A percentile compares a stretch with the other conserved stretches of the same genome.
Evolutionary conservation across 257 asterid genomes (phyloP).

Genomic region (Schizonepeta tenuifolia): DNA sequence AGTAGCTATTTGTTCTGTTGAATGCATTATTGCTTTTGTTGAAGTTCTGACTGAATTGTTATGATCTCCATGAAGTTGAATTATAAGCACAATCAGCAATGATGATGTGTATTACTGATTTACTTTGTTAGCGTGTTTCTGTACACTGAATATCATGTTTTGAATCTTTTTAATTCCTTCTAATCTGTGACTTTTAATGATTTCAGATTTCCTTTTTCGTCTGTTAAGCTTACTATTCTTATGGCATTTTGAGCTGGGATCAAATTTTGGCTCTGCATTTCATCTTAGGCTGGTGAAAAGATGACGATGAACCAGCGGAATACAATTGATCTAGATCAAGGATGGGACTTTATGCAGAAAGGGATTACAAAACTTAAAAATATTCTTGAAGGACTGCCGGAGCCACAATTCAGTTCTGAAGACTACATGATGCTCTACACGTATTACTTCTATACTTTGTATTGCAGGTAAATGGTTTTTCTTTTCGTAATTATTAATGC

Average conservation of each 20-base stretch:
- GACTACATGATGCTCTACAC: constrained; percentile 95
- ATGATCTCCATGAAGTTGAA: constrained; percentile 4
- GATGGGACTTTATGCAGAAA: constrained; percentile 90
- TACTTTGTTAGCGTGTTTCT: constrained; percentile 2
- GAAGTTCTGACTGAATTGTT: not conserved
- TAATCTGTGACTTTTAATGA: constrained; percentile 4
- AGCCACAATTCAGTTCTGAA: constrained; percentile 92
- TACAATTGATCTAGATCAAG: constrained; percentile 82
- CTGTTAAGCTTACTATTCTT: constrained; percentile 1
- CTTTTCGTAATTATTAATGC: not conserved
- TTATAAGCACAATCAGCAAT: constrained; percentile 1
- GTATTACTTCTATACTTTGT: constrained; percentile 44
- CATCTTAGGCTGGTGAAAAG: constrained; percentile 29
- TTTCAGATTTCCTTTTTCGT: constrained; percentile 14
- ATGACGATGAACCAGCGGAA: constrained; percentile 72
- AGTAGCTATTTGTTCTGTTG: not conserved
- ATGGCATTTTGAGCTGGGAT: constrained; percentile 27
- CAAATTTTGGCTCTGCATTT: constrained; percentile 26
- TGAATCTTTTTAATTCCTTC: not conserved
- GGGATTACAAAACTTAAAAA: constrained; percentile 86
- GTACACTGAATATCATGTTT: not conserved
- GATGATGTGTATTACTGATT: not conserved
- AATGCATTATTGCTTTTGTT: not conserved
- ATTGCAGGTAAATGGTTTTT: not conserved
- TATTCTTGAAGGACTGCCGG: constrained; percentile 88